Conservation (phyloP, 2,329 filamentous ascomycete genomes). For the Conoideocrella luteorostrata region DNA sequence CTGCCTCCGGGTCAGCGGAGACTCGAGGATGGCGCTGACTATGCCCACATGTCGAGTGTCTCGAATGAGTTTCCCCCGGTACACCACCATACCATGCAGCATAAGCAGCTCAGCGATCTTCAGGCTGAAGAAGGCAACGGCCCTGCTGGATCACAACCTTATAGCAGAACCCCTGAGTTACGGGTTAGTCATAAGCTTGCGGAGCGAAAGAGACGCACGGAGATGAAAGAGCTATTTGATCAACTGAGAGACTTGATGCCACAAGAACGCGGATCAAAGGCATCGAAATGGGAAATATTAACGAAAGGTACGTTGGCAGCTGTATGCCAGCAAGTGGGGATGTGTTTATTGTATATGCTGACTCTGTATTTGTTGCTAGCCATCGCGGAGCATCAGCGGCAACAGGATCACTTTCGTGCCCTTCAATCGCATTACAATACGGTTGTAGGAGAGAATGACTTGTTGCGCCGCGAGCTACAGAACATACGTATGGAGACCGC, state of each 20-base stretch:
- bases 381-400: constrained; percentile 55
- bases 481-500: constrained; percentile 40
- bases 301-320: constrained; percentile 86
- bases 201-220: constrained; percentile 74
- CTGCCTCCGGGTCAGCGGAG: constrained; percentile 66
- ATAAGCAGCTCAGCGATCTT: constrained; percentile 63
- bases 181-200: constrained; percentile 80
- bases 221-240: constrained; percentile 86
- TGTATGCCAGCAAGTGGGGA: too few species aligned
- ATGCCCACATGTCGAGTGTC: constrained; percentile 39
- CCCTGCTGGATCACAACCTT: constrained; percentile 59
- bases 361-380: constrained; percentile 30
- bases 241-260: constrained; percentile 72
- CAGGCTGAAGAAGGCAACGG: constrained; percentile 50
- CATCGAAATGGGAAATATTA: constrained; percentile 84
- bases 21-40: constrained; percentile 58
- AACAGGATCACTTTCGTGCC: constrained; percentile 41
- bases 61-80: constrained; percentile 51
- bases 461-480: constrained; percentile 43
- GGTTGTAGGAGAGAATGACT: constrained; percentile 37
- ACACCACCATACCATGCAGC: constrained; percentile 72
- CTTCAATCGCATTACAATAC: constrained; percentile 39
- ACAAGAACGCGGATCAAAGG: constrained; percentile 74
- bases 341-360: background rate
- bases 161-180: constrained; percentile 75